phyloP scores from a whole-genome alignment of 202 grass and related monocot genomes.

The Dendrocalamus latiflorus region DNA sequence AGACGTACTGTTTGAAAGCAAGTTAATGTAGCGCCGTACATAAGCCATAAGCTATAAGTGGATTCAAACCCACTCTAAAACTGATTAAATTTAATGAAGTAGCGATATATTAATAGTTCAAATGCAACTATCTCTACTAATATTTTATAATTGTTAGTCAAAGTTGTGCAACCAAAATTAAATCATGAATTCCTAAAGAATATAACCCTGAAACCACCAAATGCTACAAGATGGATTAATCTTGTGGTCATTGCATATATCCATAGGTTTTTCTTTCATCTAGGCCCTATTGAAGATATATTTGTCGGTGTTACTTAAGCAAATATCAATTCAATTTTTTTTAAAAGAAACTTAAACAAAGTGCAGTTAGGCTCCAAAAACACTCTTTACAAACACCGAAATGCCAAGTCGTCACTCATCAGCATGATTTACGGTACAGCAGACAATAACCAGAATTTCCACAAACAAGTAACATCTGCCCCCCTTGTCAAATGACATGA shows the following conservation, averaged over 20 bases:
- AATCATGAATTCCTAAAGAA: neutral
- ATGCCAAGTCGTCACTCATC: neutral
- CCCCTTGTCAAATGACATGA: neutral
- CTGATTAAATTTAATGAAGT: neutral
- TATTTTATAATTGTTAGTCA: neutral
- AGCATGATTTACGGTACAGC: neutral
- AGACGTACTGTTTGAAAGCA: too few species aligned
- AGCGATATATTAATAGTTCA: neutral
- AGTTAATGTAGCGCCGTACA: too few species aligned
- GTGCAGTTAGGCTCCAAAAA: constrained; percentile 3
- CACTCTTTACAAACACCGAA: neutral
- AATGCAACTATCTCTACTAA: neutral
- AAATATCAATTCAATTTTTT: too few species aligned
- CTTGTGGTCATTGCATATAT: neutral
- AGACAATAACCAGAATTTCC: constrained; percentile 4
- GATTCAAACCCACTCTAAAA: too few species aligned
- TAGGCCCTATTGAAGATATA: neutral
- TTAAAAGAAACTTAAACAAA: neutral
- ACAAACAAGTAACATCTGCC: neutral
- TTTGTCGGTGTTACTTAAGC: neutral
- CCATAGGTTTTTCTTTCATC: neutral
- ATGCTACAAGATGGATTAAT: neutral
- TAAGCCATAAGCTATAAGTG: too few species aligned
- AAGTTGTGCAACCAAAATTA: neutral
- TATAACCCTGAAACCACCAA: neutral